Evolutionary conservation across 73 alveolate species (phyloP).

Genomic region (Paramecium pentaurelia): DNA sequence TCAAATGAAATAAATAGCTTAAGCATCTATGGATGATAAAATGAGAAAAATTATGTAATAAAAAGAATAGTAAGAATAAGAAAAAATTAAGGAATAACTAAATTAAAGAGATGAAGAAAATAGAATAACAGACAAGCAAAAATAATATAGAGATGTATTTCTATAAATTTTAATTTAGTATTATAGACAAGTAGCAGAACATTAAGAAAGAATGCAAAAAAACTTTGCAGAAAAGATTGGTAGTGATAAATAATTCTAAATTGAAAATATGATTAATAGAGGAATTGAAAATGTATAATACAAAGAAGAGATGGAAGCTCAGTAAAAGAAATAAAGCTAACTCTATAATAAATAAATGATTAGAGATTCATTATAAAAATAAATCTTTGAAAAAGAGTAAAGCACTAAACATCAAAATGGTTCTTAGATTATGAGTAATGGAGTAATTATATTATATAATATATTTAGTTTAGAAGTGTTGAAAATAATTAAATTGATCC

Average conservation of each 20-base stretch:
- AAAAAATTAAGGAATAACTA: neutral
- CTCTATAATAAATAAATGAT: conserved; percentile 6
- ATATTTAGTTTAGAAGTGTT: neutral
- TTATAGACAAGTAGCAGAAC: neutral
- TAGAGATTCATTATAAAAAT: neutral
- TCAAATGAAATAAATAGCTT: neutral
- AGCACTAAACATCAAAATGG: neutral
- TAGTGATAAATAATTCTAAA: neutral
- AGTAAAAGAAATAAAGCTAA: neutral
- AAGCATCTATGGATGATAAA: conserved; percentile 31
- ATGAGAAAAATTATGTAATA: neutral
- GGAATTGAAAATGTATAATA: conserved; percentile 12
- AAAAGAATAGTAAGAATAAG: neutral
- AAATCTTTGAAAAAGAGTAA: neutral
- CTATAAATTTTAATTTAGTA: neutral
- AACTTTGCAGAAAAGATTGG: neutral
- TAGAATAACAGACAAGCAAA: neutral
- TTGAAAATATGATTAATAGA: neutral
- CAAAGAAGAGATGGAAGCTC: neutral
- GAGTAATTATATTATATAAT: neutral
- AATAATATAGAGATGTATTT: neutral
- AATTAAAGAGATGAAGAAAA: conserved; percentile 18
- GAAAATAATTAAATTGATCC: neutral
- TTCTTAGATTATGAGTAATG: neutral
- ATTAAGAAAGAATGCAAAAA: neutral